Conservation (phyloP, 345 rosid genomes). For the Gossypium herbaceum region DNA sequence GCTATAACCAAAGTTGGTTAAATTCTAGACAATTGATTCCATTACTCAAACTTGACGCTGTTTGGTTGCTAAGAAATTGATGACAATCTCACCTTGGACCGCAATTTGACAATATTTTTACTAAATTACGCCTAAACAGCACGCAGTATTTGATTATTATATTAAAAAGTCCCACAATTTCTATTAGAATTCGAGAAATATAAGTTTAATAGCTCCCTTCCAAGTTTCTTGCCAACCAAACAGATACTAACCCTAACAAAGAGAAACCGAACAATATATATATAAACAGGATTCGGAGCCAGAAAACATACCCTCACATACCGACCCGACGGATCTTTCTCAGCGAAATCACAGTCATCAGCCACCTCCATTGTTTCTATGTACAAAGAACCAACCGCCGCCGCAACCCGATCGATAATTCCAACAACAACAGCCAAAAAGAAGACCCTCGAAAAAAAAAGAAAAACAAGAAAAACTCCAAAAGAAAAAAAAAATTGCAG, state of each 20-base stretch:
- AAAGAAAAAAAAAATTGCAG: neutral
- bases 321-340: slow-evolving; percentile 22
- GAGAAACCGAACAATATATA: neutral
- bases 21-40: neutral
- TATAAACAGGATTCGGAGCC: neutral
- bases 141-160: neutral
- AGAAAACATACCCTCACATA: slow-evolving; percentile 13
- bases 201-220: neutral
- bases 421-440: slow-evolving; percentile 10
- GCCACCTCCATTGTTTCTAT: neutral
- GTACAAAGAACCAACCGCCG: slow-evolving; percentile 9
- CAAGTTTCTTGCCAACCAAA: slow-evolving; percentile 7
- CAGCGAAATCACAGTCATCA: slow-evolving; percentile 13
- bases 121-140: neutral
- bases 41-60: neutral
- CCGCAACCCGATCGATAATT: neutral
- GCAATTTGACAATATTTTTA: neutral
- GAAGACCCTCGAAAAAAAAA: neutral
- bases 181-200: neutral
- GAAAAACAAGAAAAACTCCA: neutral
- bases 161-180: neutral
- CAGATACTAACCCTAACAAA: neutral
- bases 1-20: neutral
- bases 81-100: neutral
- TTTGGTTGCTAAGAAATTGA: neutral